Conservation (phyloP, 306 rosid species). For the Dicorynia guianensis region DNA sequence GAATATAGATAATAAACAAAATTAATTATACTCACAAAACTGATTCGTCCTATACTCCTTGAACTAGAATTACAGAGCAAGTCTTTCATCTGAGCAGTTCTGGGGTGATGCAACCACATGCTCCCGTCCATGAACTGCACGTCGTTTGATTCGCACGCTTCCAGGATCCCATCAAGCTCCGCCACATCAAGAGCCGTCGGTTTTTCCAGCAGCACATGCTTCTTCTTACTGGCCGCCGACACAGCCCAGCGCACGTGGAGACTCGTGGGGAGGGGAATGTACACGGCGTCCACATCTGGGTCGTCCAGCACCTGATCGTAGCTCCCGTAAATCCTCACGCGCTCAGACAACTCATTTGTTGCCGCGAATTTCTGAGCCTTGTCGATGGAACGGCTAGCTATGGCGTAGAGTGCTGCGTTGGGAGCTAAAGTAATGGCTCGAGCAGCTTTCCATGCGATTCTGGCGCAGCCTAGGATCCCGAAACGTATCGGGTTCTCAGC, state of each 20-base stretch:
- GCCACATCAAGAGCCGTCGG: slow-evolving; percentile 68
- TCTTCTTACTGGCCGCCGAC: slow-evolving; percentile 72
- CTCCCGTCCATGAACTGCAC: slow-evolving; percentile 86
- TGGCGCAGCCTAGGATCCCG: slow-evolving; percentile 76
- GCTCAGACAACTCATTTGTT: slow-evolving; percentile 36
- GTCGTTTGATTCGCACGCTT: slow-evolving; percentile 69
- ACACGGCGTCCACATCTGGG: slow-evolving; percentile 73
- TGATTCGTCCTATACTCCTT: slow-evolving; percentile 47
- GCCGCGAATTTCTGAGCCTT: slow-evolving; percentile 69
- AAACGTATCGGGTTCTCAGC: slow-evolving; percentile 53
- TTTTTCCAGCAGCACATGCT: slow-evolving; percentile 81
- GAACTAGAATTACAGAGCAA: slow-evolving; percentile 52
- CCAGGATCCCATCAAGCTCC: slow-evolving; percentile 68
- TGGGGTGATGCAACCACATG: slow-evolving; percentile 93
- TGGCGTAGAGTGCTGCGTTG: slow-evolving; percentile 62
- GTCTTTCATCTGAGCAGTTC: slow-evolving; percentile 64
- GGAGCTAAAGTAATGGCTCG: slow-evolving; percentile 77
- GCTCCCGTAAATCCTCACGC: slow-evolving; percentile 63
- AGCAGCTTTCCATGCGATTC: slow-evolving; percentile 72
- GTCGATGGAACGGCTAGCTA: slow-evolving; percentile 71
- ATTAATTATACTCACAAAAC: slow-evolving; percentile 46
- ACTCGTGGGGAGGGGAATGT: slow-evolving; percentile 75
- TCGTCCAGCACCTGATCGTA: slow-evolving; percentile 70
- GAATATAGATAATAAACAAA: too few relatives aligned
- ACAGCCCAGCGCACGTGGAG: slow-evolving; percentile 76